phyloP scores from a whole-genome alignment of 2,329 filamentous ascomycete genomes.

The Thelonectria olida region DNA sequence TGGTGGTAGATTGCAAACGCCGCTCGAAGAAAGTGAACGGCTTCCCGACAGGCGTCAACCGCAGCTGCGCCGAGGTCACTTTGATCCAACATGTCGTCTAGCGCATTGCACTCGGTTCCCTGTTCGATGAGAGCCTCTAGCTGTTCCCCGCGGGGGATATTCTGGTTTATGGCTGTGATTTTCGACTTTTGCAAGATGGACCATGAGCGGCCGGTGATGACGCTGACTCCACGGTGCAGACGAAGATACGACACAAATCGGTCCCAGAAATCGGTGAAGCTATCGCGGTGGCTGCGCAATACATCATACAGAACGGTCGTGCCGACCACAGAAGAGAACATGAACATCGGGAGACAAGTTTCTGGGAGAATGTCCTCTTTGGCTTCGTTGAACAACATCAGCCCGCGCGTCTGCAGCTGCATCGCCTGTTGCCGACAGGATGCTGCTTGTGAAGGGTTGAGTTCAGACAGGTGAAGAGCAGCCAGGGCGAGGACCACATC shows the following conservation, averaged over 20 bases:
- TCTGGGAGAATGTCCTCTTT: neutral
- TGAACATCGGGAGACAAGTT: conserved; percentile 6
- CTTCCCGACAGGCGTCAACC: neutral
- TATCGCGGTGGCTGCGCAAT: neutral
- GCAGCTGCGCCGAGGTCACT: neutral
- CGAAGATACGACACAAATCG: neutral
- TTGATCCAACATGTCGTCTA: conserved; percentile 4
- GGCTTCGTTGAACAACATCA: conserved; percentile 7
- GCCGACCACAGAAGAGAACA: conserved; percentile 11
- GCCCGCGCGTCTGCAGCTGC: conserved; percentile 7
- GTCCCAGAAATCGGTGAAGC: conserved; percentile 6
- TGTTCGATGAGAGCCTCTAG: neutral
- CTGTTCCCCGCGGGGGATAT: neutral
- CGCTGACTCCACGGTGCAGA: conserved; percentile 3
- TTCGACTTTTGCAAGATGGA: neutral
- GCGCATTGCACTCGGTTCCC: neutral
- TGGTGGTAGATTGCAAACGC: conserved; percentile 3
- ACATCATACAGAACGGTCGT: neutral
- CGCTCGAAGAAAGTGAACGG: neutral
- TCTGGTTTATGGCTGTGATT: neutral
- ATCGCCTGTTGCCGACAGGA: conserved; percentile 15
- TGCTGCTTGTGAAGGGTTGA: neutral
- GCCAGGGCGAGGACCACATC: neutral
- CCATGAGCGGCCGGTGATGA: neutral
- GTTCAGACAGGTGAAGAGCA: conserved; percentile 5